Base-by-base conservation (phyloP, 1,139 yeast species). In the Sugiyamaella japonica region DNA sequence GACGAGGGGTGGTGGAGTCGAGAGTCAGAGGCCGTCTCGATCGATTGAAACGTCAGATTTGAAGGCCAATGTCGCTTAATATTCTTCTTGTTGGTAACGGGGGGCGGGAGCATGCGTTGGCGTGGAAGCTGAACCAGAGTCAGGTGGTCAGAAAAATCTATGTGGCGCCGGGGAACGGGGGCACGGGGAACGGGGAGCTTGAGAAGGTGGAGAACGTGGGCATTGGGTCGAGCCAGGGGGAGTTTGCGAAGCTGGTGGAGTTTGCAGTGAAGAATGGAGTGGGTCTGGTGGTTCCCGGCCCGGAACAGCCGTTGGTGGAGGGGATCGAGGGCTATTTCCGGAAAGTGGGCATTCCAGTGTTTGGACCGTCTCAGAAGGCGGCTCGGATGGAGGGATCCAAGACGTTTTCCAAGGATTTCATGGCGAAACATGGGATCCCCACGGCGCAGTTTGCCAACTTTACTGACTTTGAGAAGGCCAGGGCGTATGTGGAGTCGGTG, bases 151-250 rank as follows among this genome's bases (percentile, higher is more conserved):
- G 76, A 59, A 80, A 81, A 60, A 85, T 95, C 64, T 95, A 70
- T 66, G 97, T 93, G 53, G 97, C 98, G 29, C 98, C 98, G 61
- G 99, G 99, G 10, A 95, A 93, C 69, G 99, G 98, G 54, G 99
- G 98, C 52, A 90, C 97, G 41, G 79, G 80, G 32, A 67, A 77
- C 23, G 73, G 76, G 37, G 57, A 60, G 32, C 66, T 70, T 29
- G 70, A 74, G 46, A 89, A 88, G 67, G 86, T 87, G 41, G 75
- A 78, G 59, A 88, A 89, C 68, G 83, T 93, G 43, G 78, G 85
- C 32, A 82, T 88, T 63, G 81, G 87, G 52, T 78, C 85, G 2
- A 74, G 82, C 32, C 77, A 82, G 56, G 78, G 77, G 3, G 83
- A 85, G 61, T 84, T 87, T 68, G 79, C 80, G 31, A 77, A 75